Conservation (phyloP, 31 red algal genomes). For the Odonthalia washingtoniensis region DNA sequence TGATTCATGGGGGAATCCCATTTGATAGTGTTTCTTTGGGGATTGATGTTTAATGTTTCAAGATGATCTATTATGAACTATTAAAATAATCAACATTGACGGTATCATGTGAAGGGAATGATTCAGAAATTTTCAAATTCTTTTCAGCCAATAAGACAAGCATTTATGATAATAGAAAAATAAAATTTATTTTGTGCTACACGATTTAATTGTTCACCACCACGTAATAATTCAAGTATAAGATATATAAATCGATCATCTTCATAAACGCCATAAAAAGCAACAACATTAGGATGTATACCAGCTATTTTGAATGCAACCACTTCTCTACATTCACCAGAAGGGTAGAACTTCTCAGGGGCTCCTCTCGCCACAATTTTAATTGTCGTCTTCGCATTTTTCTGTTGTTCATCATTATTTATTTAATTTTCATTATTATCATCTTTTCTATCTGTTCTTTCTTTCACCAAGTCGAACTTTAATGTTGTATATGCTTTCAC, state of each 20-base stretch:
- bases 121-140: conserved; percentile 38
- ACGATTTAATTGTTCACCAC: conserved; percentile 70
- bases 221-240: conserved; percentile 74
- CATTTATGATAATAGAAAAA: conserved; percentile 57
- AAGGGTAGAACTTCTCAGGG: conserved; percentile 59
- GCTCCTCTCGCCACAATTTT: conserved; percentile 76
- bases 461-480: conserved; percentile 65
- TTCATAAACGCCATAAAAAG: conserved; percentile 71
- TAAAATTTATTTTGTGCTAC: conserved; percentile 61
- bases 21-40: too few relatives aligned
- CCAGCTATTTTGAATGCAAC: conserved; percentile 47
- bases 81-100: neutral
- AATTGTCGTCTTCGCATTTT: conserved; percentile 41
- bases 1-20: too few relatives aligned
- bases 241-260: conserved; percentile 86
- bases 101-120: neutral
- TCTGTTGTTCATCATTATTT: too few relatives aligned
- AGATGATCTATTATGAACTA: too few relatives aligned
- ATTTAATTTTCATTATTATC: too few relatives aligned
- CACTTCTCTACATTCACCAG: conserved; percentile 70
- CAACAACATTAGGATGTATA: conserved; percentile 69
- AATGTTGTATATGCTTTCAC: conserved; percentile 55
- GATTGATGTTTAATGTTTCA: too few relatives aligned
- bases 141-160: conserved; percentile 80
- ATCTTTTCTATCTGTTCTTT: too few relatives aligned